Evolutionary conservation across 2,329 filamentous ascomycete genomes (phyloP), one percentile per base, ranked within the genome.

Genomic region (Colletotrichum orchidophilum): DNA sequence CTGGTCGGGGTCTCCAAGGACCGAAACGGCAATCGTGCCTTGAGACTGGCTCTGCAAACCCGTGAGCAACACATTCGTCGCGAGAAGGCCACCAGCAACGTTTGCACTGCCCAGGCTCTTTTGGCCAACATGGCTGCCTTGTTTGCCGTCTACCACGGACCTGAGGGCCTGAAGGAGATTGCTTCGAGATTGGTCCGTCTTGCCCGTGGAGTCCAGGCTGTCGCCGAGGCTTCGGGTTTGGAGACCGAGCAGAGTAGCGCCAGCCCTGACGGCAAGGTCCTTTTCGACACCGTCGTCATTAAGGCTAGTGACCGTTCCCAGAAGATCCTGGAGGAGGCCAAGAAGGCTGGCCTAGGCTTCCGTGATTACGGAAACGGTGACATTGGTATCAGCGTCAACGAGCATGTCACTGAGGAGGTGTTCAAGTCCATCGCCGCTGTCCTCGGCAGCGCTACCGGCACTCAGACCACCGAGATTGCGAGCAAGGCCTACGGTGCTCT

Each of bases 21-120:
- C 79, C 89, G 96, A 65, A 86, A 95, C 5, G 96, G 96, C 8
- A 90, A 93, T 73, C 91, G 88, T 13, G 96, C 95, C 5, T 91
- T 97, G 74, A 89, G 96, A 76, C 84, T 98, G 78, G 93, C 96
- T 21, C 85, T 98, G 63, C 96, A 98, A 83, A 98, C 96, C 11
- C 88, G 96, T 76, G 96, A 98, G 83, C 96, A 98, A 84, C 96
- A 98, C 81, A 98, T 98, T 80, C 90, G 96, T 74, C 90, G 96
- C 78, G 96, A 98, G 81, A 98, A 98, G 87, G 96, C 96, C 1
- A 98, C 96, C 1, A 97, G 95, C 85, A 98, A 98, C 79, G 95
- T 98, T 71, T 98, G 96, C 85, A 98, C 96, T 1, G 95, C 96
- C 1, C 96, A 98, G 83, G 96, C 96, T 9, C 85, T 98, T 29